Evolutionary conservation across 2,329 filamentous ascomycete species (phyloP).

Genomic region (Knoxdaviesia capensis): DNA sequence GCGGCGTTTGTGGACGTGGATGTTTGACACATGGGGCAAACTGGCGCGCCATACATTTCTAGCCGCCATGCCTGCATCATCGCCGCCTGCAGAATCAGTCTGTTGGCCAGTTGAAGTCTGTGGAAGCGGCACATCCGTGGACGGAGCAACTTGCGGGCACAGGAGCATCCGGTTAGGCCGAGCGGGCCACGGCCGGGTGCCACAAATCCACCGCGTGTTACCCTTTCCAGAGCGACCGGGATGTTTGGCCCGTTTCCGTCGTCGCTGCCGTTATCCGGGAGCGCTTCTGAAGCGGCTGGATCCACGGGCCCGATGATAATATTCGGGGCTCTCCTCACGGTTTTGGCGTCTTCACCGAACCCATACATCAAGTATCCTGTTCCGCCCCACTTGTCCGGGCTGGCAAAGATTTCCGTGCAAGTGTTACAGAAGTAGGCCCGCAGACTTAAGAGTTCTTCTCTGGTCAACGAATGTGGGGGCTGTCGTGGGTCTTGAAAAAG

Average conservation of each 20-base stretch:
- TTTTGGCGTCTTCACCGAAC: too few species aligned
- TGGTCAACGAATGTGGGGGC: not conserved
- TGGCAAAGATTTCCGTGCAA: too few species aligned
- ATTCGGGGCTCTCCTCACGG: too few species aligned
- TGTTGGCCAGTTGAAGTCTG: conserved; percentile 11
- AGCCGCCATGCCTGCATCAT: conserved; percentile 11
- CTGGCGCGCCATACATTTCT: conserved; percentile 6
- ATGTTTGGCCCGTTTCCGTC: too few species aligned
- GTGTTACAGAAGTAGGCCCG: conserved; percentile 15
- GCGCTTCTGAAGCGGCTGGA: too few species aligned
- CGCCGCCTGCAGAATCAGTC: conserved; percentile 7
- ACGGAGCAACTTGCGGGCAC: conserved; percentile 14
- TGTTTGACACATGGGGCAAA: conserved; percentile 10
- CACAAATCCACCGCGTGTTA: too few species aligned
- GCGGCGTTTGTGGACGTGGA: too few species aligned
- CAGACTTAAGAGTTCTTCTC: conserved; percentile 11
- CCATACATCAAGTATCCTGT: too few species aligned
- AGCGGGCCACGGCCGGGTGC: not conserved
- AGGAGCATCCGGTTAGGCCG: conserved; percentile 16
- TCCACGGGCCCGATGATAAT: too few species aligned
- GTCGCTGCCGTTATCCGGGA: too few species aligned
- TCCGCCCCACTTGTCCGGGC: too few species aligned
- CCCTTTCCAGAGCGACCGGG: too few species aligned
- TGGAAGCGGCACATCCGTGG: conserved; percentile 15
- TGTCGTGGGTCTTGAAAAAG: conserved; percentile 5